Evolutionary conservation across 192 early-diverging fungal genomes (phyloP).

Genomic region (Gryganskiella cystojenkinii): DNA sequence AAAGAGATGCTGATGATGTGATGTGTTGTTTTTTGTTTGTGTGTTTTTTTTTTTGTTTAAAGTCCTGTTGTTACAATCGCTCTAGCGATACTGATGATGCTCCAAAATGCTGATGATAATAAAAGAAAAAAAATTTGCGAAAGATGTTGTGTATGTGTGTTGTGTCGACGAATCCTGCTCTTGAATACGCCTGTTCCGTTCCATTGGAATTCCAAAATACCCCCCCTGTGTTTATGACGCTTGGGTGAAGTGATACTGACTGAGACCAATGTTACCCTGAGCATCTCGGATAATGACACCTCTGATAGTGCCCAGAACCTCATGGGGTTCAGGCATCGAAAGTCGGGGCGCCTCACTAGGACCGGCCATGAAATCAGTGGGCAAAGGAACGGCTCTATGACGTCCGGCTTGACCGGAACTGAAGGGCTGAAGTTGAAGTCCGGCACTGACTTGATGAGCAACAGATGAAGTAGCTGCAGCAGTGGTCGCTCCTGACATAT

Average conservation of each 20-base stretch:
- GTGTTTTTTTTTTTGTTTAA: too few relatives aligned
- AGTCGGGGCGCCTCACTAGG: conserved; percentile 60
- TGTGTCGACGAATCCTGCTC: too few relatives aligned
- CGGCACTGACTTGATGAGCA: conserved; percentile 16
- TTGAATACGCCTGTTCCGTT: too few relatives aligned
- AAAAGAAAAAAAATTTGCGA: too few relatives aligned
- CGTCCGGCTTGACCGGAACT: conserved; percentile 54
- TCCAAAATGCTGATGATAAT: too few relatives aligned
- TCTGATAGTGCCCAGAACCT: conserved; percentile 60
- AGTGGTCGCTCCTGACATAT: conserved; percentile 23
- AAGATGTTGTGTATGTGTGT: too few relatives aligned
- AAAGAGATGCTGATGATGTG: too few relatives aligned
- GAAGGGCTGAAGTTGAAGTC: conserved; percentile 49
- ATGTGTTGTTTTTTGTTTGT: too few relatives aligned
- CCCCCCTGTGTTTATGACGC: conserved; percentile 17
- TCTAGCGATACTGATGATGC: too few relatives aligned
- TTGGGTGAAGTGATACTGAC: conserved; percentile 59
- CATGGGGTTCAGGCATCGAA: conserved; percentile 67
- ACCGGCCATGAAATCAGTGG: conserved; percentile 68
- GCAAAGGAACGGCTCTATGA: conserved; percentile 62
- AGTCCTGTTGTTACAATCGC: too few relatives aligned
- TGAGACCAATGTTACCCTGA: conserved; percentile 68
- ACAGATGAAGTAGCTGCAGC: conserved; percentile 16
- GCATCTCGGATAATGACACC: conserved; percentile 67
- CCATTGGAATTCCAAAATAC: too few relatives aligned